phyloP scores from a whole-genome alignment of 208 protist genomes.

The Leishmania guyanensis region DNA sequence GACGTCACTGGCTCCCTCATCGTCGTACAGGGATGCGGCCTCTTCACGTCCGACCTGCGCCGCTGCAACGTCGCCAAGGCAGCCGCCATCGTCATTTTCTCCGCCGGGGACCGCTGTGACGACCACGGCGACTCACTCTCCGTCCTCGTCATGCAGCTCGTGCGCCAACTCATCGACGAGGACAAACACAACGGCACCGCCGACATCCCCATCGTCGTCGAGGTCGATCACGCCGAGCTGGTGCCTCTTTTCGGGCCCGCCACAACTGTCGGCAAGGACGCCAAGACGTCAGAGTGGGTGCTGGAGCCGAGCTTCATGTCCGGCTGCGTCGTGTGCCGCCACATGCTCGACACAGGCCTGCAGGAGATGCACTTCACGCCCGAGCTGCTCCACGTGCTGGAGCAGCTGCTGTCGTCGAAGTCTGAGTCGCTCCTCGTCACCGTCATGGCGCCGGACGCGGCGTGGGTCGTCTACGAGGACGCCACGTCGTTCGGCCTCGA shows the following conservation, averaged over 20 bases:
- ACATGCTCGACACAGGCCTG: conserved; percentile 46
- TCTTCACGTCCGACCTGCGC: conserved; percentile 38
- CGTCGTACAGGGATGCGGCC: conserved; percentile 43
- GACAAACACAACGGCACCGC: conserved; percentile 13
- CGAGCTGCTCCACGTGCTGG: conserved; percentile 34
- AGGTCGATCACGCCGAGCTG: conserved; percentile 34
- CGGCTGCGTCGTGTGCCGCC: conserved; percentile 40
- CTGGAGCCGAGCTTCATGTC: conserved; percentile 47
- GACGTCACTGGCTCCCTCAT: conserved; percentile 26
- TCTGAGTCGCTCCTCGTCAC: conserved; percentile 34
- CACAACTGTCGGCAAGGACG: conserved; percentile 19
- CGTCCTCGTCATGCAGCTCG: conserved; percentile 31
- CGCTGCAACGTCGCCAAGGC: conserved; percentile 39
- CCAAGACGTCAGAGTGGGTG: conserved; percentile 33
- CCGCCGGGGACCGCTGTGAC: conserved; percentile 41
- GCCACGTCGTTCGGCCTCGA: conserved; percentile 31
- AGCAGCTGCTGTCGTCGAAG: conserved; percentile 36
- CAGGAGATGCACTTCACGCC: conserved; percentile 42
- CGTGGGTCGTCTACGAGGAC: conserved; percentile 31
- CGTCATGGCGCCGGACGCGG: conserved; percentile 20
- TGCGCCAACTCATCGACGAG: conserved; percentile 31
- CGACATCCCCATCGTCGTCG: conserved; percentile 40
- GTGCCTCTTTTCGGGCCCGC: conserved; percentile 26
- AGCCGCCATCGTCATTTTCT: conserved; percentile 41
- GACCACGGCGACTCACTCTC: conserved; percentile 42